These are phyloP conservation scores for Chytriomyces confervae DNA, from an alignment of 192 early-diverging fungal genomes.

Conservation along the genomic window DNA sequence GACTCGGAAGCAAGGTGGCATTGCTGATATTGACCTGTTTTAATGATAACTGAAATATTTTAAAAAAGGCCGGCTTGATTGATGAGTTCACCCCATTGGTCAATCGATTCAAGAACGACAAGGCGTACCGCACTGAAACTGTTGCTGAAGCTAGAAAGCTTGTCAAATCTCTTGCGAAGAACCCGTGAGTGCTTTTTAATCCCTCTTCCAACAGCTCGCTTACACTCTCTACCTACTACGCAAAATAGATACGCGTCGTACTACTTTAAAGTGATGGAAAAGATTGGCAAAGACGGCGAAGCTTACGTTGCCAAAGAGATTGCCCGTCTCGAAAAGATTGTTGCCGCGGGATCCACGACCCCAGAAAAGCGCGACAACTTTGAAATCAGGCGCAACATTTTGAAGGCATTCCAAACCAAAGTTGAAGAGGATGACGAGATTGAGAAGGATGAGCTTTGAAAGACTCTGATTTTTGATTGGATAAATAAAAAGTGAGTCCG, in stretches of 20 bases:
- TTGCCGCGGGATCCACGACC: slow-evolving; percentile 70
- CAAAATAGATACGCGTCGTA: slow-evolving; percentile 71
- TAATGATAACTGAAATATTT: no score
- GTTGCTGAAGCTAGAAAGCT: slow-evolving; percentile 48
- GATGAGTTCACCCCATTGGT: slow-evolving; percentile 64
- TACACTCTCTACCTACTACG: background rate
- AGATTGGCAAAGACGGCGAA: slow-evolving; percentile 66
- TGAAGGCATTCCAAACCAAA: slow-evolving; percentile 45
- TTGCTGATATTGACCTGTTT: no score
- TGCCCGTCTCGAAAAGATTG: slow-evolving; percentile 80
- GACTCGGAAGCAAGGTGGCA: slow-evolving; percentile 62
- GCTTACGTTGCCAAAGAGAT: slow-evolving; percentile 82
- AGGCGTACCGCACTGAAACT: slow-evolving; percentile 50
- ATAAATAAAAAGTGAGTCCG: background rate
- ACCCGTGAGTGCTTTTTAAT: slow-evolving; percentile 31
- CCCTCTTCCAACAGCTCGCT: background rate
- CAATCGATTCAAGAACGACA: slow-evolving; percentile 65
- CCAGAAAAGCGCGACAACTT: slow-evolving; percentile 83
- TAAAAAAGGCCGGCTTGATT: slow-evolving; percentile 63
- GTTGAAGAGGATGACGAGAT: slow-evolving; percentile 2
- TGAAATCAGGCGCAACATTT: slow-evolving; percentile 84
- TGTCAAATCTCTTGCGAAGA: slow-evolving; percentile 51
- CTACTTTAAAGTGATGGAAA: slow-evolving; percentile 93
- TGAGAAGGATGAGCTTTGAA: slow-evolving; percentile 32
- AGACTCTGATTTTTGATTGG: background rate